These are phyloP conservation scores for Zelopaecilomyces penicillatus DNA, from an alignment of 2,329 filamentous ascomycete species.

Conservation along the genomic window DNA sequence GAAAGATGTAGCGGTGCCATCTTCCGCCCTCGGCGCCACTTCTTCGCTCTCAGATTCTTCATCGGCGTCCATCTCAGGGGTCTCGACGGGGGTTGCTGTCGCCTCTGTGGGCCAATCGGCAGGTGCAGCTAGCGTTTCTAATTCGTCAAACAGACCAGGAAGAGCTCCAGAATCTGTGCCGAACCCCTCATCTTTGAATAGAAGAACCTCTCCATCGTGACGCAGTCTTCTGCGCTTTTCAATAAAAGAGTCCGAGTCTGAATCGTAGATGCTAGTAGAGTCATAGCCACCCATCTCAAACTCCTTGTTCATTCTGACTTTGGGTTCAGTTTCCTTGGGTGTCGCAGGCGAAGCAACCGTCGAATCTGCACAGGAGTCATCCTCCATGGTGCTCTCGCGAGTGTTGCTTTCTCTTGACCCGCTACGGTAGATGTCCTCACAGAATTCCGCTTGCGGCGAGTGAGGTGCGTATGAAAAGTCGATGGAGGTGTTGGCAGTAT, in stretches of 20 bases:
- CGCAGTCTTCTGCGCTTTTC: constrained; percentile 8
- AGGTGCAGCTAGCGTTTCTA: not conserved
- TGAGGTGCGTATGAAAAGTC: constrained; percentile 5
- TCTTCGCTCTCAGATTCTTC: constrained; percentile 5
- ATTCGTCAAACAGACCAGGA: constrained; percentile 17
- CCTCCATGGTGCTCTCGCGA: constrained; percentile 4
- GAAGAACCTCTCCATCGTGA: constrained; percentile 27
- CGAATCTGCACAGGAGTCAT: constrained; percentile 8
- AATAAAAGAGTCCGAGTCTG: constrained; percentile 27
- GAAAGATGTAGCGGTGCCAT: constrained; percentile 2
- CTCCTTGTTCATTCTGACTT: not conserved
- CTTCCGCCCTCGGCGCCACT: not conserved
- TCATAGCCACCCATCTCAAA: constrained; percentile 8
- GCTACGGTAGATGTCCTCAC: constrained; percentile 3
- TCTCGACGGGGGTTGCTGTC: constrained; percentile 1
- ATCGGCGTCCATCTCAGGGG: constrained; percentile 4
- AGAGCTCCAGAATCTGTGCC: constrained; percentile 25
- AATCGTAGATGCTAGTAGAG: constrained; percentile 7
- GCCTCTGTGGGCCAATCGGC: constrained; percentile 1
- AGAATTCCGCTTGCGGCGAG: constrained; percentile 3
- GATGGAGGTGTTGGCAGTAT: constrained; percentile 7
- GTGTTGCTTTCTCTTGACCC: too few species aligned
- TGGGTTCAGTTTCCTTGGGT: constrained; percentile 1
- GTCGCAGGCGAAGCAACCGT: constrained; percentile 8
- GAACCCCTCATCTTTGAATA: constrained; percentile 28